Conservation (phyloP, 805 yeast species). For the Ogataea glucozyma region DNA sequence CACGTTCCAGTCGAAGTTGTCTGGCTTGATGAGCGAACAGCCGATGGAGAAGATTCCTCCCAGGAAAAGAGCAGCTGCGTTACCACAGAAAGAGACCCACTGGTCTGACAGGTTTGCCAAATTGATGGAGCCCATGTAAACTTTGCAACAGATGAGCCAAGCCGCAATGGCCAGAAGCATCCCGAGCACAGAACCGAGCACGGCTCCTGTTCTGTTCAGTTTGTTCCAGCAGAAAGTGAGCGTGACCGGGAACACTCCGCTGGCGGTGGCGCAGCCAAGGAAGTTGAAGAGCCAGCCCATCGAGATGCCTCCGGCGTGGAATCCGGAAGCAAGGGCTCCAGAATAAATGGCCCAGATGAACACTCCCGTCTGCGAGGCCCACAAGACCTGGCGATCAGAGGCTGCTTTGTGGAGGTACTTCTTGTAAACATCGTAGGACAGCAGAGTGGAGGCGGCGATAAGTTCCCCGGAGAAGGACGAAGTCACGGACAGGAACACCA, state of each 20-base stretch:
- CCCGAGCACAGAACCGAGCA: slow-evolving; percentile 44
- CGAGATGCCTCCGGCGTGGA: slow-evolving; percentile 48
- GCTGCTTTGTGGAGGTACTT: slow-evolving; percentile 48
- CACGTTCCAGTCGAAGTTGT: slow-evolving; percentile 38
- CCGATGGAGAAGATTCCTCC: slow-evolving; percentile 39
- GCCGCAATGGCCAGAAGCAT: slow-evolving; percentile 45
- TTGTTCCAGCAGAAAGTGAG: slow-evolving; percentile 43
- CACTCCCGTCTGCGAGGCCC: slow-evolving; percentile 44
- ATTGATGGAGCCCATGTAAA: slow-evolving; percentile 37
- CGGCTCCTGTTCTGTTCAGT: slow-evolving; percentile 45
- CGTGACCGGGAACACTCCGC: slow-evolving; percentile 47
- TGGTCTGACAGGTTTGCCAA: slow-evolving; percentile 37
- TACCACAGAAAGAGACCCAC: slow-evolving; percentile 46
- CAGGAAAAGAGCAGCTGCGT: slow-evolving; percentile 37
- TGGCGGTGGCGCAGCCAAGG: slow-evolving; percentile 46
- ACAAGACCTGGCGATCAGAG: slow-evolving; percentile 42
- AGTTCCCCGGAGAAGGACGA: slow-evolving; percentile 53
- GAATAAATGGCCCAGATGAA: slow-evolving; percentile 42
- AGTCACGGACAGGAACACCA: slow-evolving; percentile 50
- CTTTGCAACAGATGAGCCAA: slow-evolving; percentile 36
- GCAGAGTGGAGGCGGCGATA: slow-evolving; percentile 48
- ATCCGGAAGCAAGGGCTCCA: slow-evolving; percentile 50
- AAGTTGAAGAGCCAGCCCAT: slow-evolving; percentile 42
- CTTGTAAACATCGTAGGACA: slow-evolving; percentile 49
- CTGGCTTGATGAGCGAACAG: slow-evolving; percentile 35